Percentiles rank a stretch among this genome's conserved stretches.
Evolutionary conservation across 2,329 filamentous ascomycete genomes (phyloP).

Genomic region (Triangularia verruculosa): DNA sequence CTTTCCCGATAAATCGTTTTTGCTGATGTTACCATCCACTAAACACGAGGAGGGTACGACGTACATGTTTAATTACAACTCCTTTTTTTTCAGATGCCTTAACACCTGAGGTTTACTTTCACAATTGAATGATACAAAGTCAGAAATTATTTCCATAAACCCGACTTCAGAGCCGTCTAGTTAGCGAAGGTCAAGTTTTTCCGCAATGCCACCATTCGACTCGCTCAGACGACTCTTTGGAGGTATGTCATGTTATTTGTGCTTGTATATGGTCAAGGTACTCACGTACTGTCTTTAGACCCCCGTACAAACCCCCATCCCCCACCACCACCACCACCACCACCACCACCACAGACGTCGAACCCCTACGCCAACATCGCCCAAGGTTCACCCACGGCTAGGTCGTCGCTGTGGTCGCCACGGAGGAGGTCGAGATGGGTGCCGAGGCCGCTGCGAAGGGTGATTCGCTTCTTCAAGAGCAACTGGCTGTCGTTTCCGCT

Average conservation of each 20-base stretch:
- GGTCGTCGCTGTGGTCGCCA: not conserved
- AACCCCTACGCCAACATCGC: not conserved
- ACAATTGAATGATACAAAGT: no score
- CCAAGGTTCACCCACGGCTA: not conserved
- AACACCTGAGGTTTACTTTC: not conserved
- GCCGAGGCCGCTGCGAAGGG: not conserved
- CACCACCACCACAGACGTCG: not conserved
- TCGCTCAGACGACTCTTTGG: not conserved
- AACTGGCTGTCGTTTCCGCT: not conserved
- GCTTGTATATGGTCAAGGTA: no score
- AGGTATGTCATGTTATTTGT: not conserved
- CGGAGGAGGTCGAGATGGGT: not conserved
- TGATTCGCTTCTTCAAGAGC: not conserved
- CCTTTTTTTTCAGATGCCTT: not conserved
- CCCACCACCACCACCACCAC: not conserved
- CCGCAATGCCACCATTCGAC: not conserved
- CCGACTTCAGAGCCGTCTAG: no score
- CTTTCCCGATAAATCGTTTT: not conserved
- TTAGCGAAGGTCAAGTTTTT: no score
- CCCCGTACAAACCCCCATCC: not conserved
- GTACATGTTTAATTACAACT: not conserved
- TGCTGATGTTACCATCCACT: not conserved
- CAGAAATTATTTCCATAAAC: no score
- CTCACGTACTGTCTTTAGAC: not conserved
- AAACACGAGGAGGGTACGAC: no score